Conservation (phyloP, 192 early-diverging fungal genomes). For the Cladochytrium replicatum region DNA sequence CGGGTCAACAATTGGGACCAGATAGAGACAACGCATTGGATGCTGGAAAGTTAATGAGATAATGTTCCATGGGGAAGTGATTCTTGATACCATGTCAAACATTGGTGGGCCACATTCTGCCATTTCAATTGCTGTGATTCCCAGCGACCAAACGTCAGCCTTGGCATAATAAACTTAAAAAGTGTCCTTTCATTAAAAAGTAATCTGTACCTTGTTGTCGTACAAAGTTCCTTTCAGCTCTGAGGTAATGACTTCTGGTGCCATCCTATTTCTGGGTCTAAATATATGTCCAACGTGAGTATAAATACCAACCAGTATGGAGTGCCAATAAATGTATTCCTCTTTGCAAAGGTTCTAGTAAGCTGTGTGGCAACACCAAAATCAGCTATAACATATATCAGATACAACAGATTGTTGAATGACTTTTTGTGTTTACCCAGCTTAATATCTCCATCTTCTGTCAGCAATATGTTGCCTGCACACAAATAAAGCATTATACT, state of each 20-base stretch:
- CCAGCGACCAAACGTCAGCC: constrained; percentile 23
- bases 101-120: constrained; percentile 25
- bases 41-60: constrained; percentile 4
- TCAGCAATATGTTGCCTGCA: constrained; percentile 17
- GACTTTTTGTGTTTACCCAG: constrained; percentile 4
- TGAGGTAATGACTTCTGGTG: constrained; percentile 12
- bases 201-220: constrained; percentile 10
- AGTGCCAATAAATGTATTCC: constrained; percentile 17
- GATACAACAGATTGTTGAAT: neutral
- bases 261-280: constrained; percentile 5
- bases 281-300: constrained; percentile 2
- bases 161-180: neutral
- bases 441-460: constrained; percentile 17
- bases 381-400: constrained; percentile 8
- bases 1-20: constrained; percentile 40
- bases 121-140: constrained; percentile 23
- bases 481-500: neutral
- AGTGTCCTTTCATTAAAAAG: neutral
- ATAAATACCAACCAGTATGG: constrained; percentile 9
- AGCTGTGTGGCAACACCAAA: constrained; percentile 12
- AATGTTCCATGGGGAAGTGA: neutral
- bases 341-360: constrained; percentile 11
- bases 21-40: constrained; percentile 26
- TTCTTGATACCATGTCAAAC: too few relatives aligned
- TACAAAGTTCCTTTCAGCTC: constrained; percentile 8